Percentiles rank a stretch among this genome's conserved stretches.
Conservation (phyloP, 2,329 filamentous ascomycete genomes). For the Colletotrichum noveboracense region DNA sequence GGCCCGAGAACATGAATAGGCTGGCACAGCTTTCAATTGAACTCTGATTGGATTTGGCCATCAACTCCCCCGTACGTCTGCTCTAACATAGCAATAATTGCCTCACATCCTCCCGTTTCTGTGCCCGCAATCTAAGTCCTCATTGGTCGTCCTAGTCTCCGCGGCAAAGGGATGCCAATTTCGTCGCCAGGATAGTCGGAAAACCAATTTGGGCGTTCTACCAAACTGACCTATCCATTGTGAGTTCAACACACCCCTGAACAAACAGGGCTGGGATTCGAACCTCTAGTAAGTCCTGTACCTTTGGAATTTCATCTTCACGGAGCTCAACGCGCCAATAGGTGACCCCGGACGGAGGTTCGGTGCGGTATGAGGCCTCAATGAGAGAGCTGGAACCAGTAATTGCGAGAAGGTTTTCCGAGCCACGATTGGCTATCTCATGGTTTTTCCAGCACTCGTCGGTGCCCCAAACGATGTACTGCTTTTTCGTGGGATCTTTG, state of each 20-base stretch:
- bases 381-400: background rate
- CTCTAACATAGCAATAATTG: background rate
- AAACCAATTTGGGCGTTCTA: background rate
- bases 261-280: background rate
- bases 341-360: fast-evolving
- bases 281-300: background rate
- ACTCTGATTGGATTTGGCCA: background rate
- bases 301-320: background rate
- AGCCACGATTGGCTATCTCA: background rate
- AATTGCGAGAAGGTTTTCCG: background rate
- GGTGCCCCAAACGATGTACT: background rate
- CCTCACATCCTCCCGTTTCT: background rate
- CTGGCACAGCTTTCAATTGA: background rate
- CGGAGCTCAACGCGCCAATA: background rate
- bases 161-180: background rate
- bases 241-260: background rate
- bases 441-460: background rate
- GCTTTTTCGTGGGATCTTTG: background rate
- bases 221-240: background rate
- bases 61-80: fast-evolving
- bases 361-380: background rate
- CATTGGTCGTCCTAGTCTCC: background rate
- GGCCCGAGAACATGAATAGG: too few relatives aligned
- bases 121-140: background rate
- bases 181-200: background rate